Conservation (phyloP, 1,139 yeast genomes). For the Suhomyces anneliseae region DNA sequence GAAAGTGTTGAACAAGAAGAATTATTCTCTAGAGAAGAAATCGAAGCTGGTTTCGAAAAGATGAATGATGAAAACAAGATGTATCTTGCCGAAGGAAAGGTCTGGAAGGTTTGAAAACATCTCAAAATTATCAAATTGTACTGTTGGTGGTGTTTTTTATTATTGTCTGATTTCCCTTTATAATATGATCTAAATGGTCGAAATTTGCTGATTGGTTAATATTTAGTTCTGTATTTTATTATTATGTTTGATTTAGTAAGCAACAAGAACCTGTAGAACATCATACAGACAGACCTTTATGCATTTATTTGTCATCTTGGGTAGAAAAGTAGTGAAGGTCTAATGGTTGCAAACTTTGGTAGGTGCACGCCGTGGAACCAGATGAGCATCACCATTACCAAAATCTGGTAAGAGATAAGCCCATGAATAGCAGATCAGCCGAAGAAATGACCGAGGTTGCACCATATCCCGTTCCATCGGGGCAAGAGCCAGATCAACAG, state of each 20-base stretch:
- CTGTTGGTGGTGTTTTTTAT: background rate
- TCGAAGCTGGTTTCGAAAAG: constrained; percentile 49
- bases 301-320: too few relatives aligned
- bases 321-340: too few relatives aligned
- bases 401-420: constrained; percentile 2
- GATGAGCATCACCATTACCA: background rate
- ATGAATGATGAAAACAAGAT: constrained; percentile 59
- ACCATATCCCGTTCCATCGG: too few relatives aligned
- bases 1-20: constrained; percentile 62
- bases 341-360: constrained; percentile 1
- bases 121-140: background rate
- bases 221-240: constrained; percentile 5
- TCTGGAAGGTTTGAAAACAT: constrained; percentile 50
- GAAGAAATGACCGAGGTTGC: too few relatives aligned
- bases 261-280: background rate
- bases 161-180: background rate
- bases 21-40: constrained; percentile 51
- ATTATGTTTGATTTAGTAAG: background rate
- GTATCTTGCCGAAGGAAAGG: constrained; percentile 61
- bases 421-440: background rate
- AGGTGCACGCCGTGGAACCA: constrained; percentile 5
- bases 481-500: too few relatives aligned
- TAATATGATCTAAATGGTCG: constrained; percentile 1
- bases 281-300: background rate
- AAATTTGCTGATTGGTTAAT: background rate